Evolutionary conservation across 495 filamentous ascomycete genomes (phyloP), one percentile per base, ranked within the genome.

Genomic region (Bombardia bombarda): DNA sequence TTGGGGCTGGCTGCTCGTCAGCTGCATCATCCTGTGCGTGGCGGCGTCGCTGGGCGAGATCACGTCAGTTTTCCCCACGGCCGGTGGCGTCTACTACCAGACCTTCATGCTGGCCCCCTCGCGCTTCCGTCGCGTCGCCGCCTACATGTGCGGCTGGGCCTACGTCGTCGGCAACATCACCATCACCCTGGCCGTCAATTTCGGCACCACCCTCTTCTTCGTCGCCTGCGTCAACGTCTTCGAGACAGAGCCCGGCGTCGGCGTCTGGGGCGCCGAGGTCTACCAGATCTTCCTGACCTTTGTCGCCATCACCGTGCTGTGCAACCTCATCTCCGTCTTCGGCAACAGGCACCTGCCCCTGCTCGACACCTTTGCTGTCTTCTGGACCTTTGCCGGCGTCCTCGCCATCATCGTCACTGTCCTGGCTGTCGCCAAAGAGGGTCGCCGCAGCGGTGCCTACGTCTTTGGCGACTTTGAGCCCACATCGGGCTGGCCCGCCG

Each of bases 131-230:
- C 58, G 61, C 12, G 47, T 78, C 7, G 56, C 78, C 3, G 79
- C 78, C 10, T 84, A 82, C 65, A 73, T 82, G 42, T 82, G 72
- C 47, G 80, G 77, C 40, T 84, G 82, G 81, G 59, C 78, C 17
- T 84, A 77, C 54, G 67, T 81, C 7, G 73, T 84, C 18, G 81
- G 80, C 20, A 83, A 84, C 52, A 80, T 81, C 60, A 84, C 79
- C 22, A 83, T 84, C 40, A 85, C 79, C 0, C 64, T 84, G 31
- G 74, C 79, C 6, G 79, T 83, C 23, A 80, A 84, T 49, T 85
- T 85, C 45, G 81, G 78, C 57, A 78, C 74, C 34, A 68, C 74
- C 3, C 53, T 74, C 30, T 77, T 77, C 44, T 58, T 75, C 22
- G 61, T 72, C 33, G 68, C 61, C 17, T 75, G 72, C 51, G 59